phyloP scores from a whole-genome alignment of 2,329 filamentous ascomycete species.

The Exophiala sp. region DNA sequence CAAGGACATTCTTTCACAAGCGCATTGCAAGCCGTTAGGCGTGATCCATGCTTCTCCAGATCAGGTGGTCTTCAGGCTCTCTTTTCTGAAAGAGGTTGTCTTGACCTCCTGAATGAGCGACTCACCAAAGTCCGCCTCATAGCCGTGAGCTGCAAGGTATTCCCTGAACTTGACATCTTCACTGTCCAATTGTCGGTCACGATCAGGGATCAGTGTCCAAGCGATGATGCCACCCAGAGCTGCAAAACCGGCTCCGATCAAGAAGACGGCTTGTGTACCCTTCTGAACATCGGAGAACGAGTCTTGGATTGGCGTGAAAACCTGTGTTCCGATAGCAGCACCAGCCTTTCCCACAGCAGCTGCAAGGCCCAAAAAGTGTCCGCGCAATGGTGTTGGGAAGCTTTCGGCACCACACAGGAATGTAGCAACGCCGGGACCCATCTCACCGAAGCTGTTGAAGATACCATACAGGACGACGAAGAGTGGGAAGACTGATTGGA shows the following conservation, averaged over 20 bases:
- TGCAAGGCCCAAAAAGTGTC: constrained; percentile 49
- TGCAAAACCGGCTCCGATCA: constrained; percentile 51
- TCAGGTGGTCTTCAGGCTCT: constrained; percentile 6
- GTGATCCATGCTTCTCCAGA: no score
- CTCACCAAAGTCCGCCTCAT: constrained; percentile 29
- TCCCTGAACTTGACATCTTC: constrained; percentile 46
- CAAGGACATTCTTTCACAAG: no score
- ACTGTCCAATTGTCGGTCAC: constrained; percentile 41
- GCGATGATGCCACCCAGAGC: constrained; percentile 45
- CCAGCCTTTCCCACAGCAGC: constrained; percentile 50
- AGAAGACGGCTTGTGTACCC: constrained; percentile 49
- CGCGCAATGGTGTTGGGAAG: constrained; percentile 50
- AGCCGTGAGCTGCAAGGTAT: constrained; percentile 45
- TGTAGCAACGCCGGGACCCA: constrained; percentile 48
- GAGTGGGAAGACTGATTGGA: constrained; percentile 48
- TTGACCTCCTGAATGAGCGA: constrained; percentile 4
- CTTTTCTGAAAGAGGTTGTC: constrained; percentile 5
- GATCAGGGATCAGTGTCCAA: constrained; percentile 48
- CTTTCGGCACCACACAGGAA: constrained; percentile 43
- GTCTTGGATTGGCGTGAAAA: constrained; percentile 51
- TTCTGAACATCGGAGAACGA: constrained; percentile 41
- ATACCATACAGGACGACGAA: constrained; percentile 53
- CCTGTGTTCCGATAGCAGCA: constrained; percentile 50
- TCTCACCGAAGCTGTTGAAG: constrained; percentile 49
- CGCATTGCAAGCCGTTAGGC: no score